A percentile compares a stretch with the other conserved stretches of the same genome.
These are phyloP conservation scores for Suhomyces anneliseae DNA, from an alignment of 1,139 yeast species.

Conservation along the genomic window DNA sequence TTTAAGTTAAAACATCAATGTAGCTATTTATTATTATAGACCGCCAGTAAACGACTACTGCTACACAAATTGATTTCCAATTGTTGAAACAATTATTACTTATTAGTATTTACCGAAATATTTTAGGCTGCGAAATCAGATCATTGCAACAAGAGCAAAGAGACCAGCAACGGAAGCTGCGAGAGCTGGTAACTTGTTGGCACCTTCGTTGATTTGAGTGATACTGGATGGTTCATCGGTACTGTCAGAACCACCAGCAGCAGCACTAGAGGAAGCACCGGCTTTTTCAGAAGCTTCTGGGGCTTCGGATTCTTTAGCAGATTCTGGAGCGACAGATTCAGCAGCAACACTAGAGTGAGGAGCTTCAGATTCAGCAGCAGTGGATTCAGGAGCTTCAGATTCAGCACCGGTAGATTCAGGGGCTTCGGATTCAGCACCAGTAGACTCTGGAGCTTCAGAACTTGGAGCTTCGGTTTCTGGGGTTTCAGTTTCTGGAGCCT, in stretches of 20 bases:
- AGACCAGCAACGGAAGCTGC: conserved; percentile 14
- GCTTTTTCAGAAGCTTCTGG: conserved; percentile 4
- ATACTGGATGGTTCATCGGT: conserved; percentile 3
- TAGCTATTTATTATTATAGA: too few species aligned
- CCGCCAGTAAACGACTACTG: too few species aligned
- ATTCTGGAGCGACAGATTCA: not conserved
- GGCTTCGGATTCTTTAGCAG: conserved; percentile 1
- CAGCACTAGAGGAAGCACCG: conserved; percentile 5
- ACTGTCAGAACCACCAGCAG: conserved; percentile 1
- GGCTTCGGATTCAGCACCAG: conserved; percentile 10
- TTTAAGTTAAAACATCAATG: too few species aligned
- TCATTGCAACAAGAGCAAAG: conserved; percentile 15
- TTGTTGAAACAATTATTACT: not conserved
- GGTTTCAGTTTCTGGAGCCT: conserved; percentile 4
- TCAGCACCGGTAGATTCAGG: conserved; percentile 12
- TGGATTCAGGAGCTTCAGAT: conserved; percentile 1
- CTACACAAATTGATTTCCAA: too few species aligned
- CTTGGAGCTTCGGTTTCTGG: conserved; percentile 7
- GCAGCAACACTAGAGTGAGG: conserved; percentile 2
- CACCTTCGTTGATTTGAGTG: conserved; percentile 11
- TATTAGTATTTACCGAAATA: not conserved
- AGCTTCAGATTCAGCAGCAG: conserved; percentile 1
- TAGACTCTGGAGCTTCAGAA: conserved; percentile 15
- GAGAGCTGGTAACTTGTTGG: conserved; percentile 11
- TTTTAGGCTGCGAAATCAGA: conserved; percentile 1